Evolutionary conservation across 352 stramenopile genomes (phyloP).

Genomic region (Globisporangium parvum): DNA sequence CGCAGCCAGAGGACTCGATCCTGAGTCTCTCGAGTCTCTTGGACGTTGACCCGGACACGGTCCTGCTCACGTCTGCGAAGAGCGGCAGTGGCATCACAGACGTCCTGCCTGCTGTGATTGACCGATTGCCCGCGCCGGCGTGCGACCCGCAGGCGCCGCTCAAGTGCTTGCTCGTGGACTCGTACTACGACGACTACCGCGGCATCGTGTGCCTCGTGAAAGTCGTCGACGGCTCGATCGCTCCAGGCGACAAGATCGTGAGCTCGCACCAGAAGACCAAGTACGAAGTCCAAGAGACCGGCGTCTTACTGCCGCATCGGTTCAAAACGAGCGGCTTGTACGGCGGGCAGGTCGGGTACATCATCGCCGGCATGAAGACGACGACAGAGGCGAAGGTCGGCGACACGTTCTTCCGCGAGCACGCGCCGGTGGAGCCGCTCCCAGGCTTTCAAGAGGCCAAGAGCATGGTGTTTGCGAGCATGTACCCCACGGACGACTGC

Average conservation of each 20-base stretch:
- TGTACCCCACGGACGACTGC: slow-evolving; percentile 96
- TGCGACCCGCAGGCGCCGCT: slow-evolving; percentile 61
- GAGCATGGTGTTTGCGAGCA: slow-evolving; percentile 98
- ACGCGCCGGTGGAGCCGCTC: slow-evolving; percentile 51
- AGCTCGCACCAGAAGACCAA: slow-evolving; percentile 74
- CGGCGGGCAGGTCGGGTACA: slow-evolving; percentile 95
- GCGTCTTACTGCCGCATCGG: slow-evolving; percentile 88
- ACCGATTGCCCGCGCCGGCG: slow-evolving; percentile 52
- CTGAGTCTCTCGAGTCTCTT: slow-evolving; percentile 71
- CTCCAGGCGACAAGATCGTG: slow-evolving; percentile 75
- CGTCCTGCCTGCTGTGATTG: slow-evolving; percentile 80
- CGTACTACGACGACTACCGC: slow-evolving; percentile 95
- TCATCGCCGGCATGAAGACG: slow-evolving; percentile 96
- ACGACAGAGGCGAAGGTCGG: slow-evolving; percentile 94
- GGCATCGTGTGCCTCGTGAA: slow-evolving; percentile 96
- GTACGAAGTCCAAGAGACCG: slow-evolving; percentile 95
- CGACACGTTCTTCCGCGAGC: slow-evolving; percentile 78
- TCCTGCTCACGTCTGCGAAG: slow-evolving; percentile 95
- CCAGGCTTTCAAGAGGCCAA: slow-evolving; percentile 78
- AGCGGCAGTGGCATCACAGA: slow-evolving; percentile 86
- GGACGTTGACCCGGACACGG: slow-evolving; percentile 91
- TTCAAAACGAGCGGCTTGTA: slow-evolving; percentile 75
- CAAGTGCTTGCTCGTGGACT: slow-evolving; percentile 94
- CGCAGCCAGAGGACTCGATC: slow-evolving; percentile 89
- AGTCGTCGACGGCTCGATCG: slow-evolving; percentile 88